Conservation (phyloP, 2,329 filamentous ascomycete species). For the Paraconiothyrium sp. region DNA sequence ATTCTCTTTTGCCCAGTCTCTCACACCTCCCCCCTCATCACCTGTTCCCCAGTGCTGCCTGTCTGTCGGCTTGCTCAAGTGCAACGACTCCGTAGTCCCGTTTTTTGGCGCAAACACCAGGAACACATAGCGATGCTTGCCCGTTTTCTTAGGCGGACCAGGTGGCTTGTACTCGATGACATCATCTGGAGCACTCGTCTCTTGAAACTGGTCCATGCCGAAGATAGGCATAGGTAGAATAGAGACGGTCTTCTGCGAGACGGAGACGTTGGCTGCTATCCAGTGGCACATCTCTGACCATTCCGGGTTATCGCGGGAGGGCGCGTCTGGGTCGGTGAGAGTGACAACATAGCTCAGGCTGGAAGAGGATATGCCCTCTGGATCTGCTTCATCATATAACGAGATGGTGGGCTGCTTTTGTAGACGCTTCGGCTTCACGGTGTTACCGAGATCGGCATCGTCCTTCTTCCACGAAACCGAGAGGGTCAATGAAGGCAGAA, state of each 20-base stretch:
- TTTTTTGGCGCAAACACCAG: conserved; percentile 59
- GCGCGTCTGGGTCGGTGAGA: conserved; percentile 68
- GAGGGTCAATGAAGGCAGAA: conserved; percentile 64
- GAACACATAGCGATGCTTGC: conserved; percentile 67
- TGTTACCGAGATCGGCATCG: conserved; percentile 62
- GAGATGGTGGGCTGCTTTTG: conserved; percentile 54
- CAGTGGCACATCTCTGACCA: conserved; percentile 69
- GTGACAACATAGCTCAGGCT: conserved; percentile 58
- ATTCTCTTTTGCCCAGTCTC: conserved; percentile 61
- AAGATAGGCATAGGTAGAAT: conserved; percentile 40
- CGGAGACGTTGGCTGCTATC: conserved; percentile 53
- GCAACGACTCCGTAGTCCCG: conserved; percentile 52
- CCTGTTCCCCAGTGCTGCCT: conserved; percentile 66
- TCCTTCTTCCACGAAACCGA: conserved; percentile 58
- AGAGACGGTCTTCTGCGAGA: conserved; percentile 33
- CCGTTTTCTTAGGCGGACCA: conserved; percentile 64
- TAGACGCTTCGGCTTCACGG: conserved; percentile 56
- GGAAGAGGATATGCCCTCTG: conserved; percentile 26
- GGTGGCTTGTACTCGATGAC: conserved; percentile 63
- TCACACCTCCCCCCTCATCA: conserved; percentile 59
- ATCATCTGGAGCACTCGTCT: conserved; percentile 42
- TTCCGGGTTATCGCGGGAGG: conserved; percentile 61
- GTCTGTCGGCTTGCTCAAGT: conserved; percentile 59
- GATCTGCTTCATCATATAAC: conserved; percentile 46
- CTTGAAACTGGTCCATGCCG: conserved; percentile 19